Percentiles rank a stretch among this genome's conserved stretches.
These are phyloP conservation scores for Xylaria sp. DNA, from an alignment of 2,329 filamentous ascomycete species.

Conservation along the genomic window DNA sequence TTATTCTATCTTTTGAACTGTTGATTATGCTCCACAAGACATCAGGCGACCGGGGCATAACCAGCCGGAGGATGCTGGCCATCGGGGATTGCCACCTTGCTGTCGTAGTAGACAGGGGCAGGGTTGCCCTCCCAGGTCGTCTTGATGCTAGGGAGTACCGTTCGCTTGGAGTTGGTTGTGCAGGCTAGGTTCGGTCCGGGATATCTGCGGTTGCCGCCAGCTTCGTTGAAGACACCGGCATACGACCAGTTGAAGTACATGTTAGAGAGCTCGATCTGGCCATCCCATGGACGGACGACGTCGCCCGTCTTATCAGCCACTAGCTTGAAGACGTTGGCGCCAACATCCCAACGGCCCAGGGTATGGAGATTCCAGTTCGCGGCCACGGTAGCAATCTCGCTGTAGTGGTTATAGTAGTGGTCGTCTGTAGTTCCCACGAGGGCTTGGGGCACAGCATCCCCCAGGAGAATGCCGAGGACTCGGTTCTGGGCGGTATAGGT, in stretches of 20 bases:
- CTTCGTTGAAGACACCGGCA: conserved; percentile 58
- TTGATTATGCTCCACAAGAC: background rate
- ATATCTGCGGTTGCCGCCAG: conserved; percentile 50
- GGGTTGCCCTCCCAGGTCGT: conserved; percentile 52
- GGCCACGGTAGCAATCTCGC: conserved; percentile 70
- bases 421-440: conserved; percentile 74
- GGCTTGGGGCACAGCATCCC: conserved; percentile 74
- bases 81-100: conserved; percentile 54
- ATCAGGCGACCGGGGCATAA: conserved; percentile 43
- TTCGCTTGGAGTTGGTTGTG: conserved; percentile 44
- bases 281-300: conserved; percentile 53
- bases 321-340: conserved; percentile 73
- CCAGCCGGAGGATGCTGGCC: conserved; percentile 56
- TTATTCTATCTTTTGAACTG: background rate
- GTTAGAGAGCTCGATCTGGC: conserved; percentile 49
- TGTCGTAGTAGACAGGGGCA: conserved; percentile 55
- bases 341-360: conserved; percentile 76
- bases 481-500: conserved; percentile 74
- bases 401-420: conserved; percentile 80
- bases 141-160: conserved; percentile 53
- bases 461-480: conserved; percentile 76
- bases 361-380: conserved; percentile 77
- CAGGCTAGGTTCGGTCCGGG: conserved; percentile 54
- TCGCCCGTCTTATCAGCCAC: conserved; percentile 72
- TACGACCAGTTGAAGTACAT: conserved; percentile 65